Conservation (phyloP, 2,329 filamentous ascomycete species). For the Alternaria hordeiaustralica region DNA sequence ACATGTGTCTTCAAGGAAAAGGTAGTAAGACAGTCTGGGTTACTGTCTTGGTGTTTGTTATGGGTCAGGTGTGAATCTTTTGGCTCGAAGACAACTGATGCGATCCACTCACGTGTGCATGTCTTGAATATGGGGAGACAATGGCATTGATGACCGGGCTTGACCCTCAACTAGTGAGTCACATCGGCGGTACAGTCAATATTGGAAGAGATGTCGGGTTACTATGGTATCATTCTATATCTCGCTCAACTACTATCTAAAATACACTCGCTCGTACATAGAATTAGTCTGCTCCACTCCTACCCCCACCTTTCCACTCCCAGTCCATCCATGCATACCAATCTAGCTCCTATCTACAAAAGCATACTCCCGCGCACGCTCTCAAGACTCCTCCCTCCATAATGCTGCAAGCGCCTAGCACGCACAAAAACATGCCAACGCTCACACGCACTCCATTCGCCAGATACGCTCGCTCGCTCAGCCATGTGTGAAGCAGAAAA, state of each 20-base stretch:
- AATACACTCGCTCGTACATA: not conserved
- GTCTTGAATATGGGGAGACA: not conserved
- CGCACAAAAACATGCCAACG: not conserved
- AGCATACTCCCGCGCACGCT: not conserved
- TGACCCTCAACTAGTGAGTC: not conserved
- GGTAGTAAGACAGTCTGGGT: not conserved
- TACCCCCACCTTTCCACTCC: not conserved
- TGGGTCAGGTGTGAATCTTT: not conserved
- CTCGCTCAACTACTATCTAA: not conserved
- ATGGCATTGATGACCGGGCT: fast-evolving
- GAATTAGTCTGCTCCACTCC: not conserved
- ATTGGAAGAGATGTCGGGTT: not conserved
- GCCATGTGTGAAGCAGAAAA: not conserved
- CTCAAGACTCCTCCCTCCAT: not conserved
- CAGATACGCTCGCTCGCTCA: not conserved
- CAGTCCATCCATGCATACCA: not conserved
- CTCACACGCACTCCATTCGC: not conserved
- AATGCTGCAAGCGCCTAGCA: not conserved
- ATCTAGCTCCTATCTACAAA: not conserved
- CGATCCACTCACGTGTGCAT: fast-evolving
- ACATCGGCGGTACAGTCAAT: not conserved
- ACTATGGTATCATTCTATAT: slow-evolving; percentile 3
- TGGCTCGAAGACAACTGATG: fast-evolving
- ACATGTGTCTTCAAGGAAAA: not conserved
- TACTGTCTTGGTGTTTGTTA: not conserved